Percentiles rank a stretch among this genome's conserved stretches.
These are phyloP conservation scores for Huntiella bhutanensis DNA, from an alignment of 2,329 filamentous ascomycete species.

Conservation along the genomic window DNA sequence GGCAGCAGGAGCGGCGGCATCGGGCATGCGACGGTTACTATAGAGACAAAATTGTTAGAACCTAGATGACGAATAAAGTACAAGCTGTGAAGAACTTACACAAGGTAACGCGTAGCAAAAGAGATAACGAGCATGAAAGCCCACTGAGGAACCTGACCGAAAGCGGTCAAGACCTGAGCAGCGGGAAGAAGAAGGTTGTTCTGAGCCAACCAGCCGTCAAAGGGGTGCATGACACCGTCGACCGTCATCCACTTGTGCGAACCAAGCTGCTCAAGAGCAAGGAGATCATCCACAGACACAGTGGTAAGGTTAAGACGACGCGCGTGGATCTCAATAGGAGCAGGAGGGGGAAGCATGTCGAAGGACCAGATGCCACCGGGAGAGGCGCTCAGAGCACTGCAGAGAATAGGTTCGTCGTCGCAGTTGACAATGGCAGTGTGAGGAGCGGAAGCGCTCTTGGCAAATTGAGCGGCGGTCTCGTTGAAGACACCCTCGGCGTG, in stretches of 20 bases:
- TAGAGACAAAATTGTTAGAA: background rate
- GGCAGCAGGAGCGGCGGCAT: slow-evolving; percentile 14
- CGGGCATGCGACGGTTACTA: slow-evolving; percentile 8
- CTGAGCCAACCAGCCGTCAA: slow-evolving; percentile 47
- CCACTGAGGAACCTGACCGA: slow-evolving; percentile 53
- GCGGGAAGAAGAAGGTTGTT: slow-evolving; percentile 42
- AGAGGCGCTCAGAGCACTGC: slow-evolving; percentile 51
- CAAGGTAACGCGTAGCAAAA: slow-evolving; percentile 53
- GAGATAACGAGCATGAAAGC: slow-evolving; percentile 59
- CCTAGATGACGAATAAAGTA: background rate
- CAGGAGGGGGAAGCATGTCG: slow-evolving; percentile 44
- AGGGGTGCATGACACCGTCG: slow-evolving; percentile 58
- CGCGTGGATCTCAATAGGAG: slow-evolving; percentile 43
- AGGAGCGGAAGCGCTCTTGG: slow-evolving; percentile 39
- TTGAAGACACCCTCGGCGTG: slow-evolving; percentile 46
- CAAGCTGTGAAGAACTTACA: slow-evolving; percentile 38
- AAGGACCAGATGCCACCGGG: slow-evolving; percentile 49
- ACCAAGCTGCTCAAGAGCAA: slow-evolving; percentile 38
- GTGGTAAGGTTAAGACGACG: slow-evolving; percentile 52
- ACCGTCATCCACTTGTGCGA: slow-evolving; percentile 24
- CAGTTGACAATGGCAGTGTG: slow-evolving; percentile 55
- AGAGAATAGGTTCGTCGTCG: slow-evolving; percentile 54
- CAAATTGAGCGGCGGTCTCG: slow-evolving; percentile 45
- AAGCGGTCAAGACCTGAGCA: slow-evolving; percentile 48
- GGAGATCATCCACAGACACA: slow-evolving; percentile 43